Base-by-base conservation (phyloP, 73 alveolate genomes). In the Urostyla sp. region DNA sequence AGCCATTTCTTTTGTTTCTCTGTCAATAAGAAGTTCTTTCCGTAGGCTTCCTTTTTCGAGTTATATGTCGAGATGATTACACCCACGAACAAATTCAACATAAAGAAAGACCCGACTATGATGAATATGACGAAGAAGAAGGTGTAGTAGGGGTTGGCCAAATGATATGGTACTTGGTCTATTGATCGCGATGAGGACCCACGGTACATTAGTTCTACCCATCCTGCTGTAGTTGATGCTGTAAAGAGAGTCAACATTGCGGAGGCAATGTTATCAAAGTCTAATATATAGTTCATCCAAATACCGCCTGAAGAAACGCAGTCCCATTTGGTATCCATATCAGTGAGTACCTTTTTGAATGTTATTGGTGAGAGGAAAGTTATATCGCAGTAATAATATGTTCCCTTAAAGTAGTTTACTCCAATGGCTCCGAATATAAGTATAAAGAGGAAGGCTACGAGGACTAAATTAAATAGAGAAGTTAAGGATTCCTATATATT, bases 41-140 rank as follows among this genome's bases (percentile, higher is more conserved):
- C 87, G 8, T 56, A 44, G 36, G n/a, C 32, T 56, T 75, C 87
- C 52, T 75, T 75, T 59, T 75, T 78, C 50, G 80, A 40, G 40
- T 84, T 90, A 59, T 85, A 90, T 36, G 85, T 90, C 53, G 75
- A 75, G 48, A 90, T 90, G 0, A 90, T 87, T 21, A 90, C 92
- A 15, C 97, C 97, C 51, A 90, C 97, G 56, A 87, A 81, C 53
- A 90, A 74, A 78, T 90, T 90, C 46, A 90, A 55, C 55, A 90
- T 69, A 80, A 90, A 90, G 84, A 90, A 78, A 51, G 60, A 38
- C 3, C 85, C 91, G n/a, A 90, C 84, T 18, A 90, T 69, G n/a
- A 90, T 87, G 59, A 87, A 87, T 21, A 45, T 52, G 26, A 87
- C 56, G 37, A 87, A 79, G 85, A 46, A 87, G 28, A 80, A 32